These are phyloP conservation scores for Evernia prunastri DNA, from an alignment of 495 filamentous ascomycete species.

Conservation along the genomic window DNA sequence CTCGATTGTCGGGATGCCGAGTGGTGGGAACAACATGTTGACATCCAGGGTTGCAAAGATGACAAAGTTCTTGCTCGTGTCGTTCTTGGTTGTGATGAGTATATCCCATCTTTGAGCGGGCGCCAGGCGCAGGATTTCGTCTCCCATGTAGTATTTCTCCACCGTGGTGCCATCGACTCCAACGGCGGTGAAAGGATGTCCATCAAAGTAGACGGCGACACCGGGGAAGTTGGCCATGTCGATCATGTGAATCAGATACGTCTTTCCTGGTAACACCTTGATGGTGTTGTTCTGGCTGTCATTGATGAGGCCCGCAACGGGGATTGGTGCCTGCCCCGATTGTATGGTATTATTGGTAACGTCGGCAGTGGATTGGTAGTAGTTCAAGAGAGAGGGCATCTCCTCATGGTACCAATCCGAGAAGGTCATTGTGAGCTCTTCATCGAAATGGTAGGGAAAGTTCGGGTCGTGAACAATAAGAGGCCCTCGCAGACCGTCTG, in stretches of 20 bases:
- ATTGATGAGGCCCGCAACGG: slow-evolving; percentile 49
- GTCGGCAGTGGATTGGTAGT: slow-evolving; percentile 37
- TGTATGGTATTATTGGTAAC: slow-evolving; percentile 44
- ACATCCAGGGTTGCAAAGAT: slow-evolving; percentile 56
- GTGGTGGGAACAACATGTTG: slow-evolving; percentile 18
- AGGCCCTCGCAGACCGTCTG: slow-evolving; percentile 67
- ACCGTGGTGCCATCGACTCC: slow-evolving; percentile 50
- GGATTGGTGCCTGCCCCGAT: slow-evolving; percentile 46
- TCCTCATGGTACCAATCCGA: slow-evolving; percentile 59
- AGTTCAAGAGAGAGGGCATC: slow-evolving; percentile 37
- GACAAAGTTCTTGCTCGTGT: slow-evolving; percentile 58
- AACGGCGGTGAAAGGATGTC: slow-evolving; percentile 55
- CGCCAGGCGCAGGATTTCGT: slow-evolving; percentile 48
- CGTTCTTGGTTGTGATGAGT: slow-evolving; percentile 58
- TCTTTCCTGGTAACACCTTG: slow-evolving; percentile 61
- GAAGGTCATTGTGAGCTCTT: slow-evolving; percentile 58
- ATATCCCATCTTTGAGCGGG: slow-evolving; percentile 68
- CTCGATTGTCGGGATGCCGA: slow-evolving; percentile 1
- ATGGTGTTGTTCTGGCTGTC: slow-evolving; percentile 53
- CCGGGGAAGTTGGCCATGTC: slow-evolving; percentile 69
- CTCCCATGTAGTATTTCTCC: slow-evolving; percentile 48
- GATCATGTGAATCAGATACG: slow-evolving; percentile 70
- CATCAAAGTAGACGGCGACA: slow-evolving; percentile 68
- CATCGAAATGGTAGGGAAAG: slow-evolving; percentile 59
- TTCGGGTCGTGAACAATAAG: slow-evolving; percentile 64